Percentiles rank a stretch among this genome's conserved stretches.
These are phyloP conservation scores for Fusarium sp. DNA, from an alignment of 2,329 filamentous ascomycete genomes.

Conservation along the genomic window DNA sequence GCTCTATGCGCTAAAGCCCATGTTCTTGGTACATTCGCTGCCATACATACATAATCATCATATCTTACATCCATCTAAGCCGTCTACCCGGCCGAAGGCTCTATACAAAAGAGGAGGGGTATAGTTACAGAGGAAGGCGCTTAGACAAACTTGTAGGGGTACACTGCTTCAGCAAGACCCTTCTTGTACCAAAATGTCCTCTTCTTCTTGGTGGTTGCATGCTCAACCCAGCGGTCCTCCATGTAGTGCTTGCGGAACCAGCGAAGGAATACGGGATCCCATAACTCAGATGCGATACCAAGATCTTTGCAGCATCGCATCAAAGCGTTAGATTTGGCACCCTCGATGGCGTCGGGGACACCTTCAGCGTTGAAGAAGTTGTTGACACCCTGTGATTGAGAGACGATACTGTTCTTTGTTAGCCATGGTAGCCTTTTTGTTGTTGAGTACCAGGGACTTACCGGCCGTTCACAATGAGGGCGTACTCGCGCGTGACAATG, in stretches of 20 bases:
- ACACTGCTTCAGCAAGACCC: conserved; percentile 76
- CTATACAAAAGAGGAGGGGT: conserved; percentile 13
- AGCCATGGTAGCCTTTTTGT: neutral
- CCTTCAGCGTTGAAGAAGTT: conserved; percentile 91
- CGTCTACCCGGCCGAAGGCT: neutral
- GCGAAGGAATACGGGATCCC: conserved; percentile 93
- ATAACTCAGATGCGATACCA: conserved; percentile 93
- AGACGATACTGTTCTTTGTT: conserved; percentile 76
- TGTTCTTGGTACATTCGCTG: conserved; percentile 15
- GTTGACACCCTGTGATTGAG: conserved; percentile 93
- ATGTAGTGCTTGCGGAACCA: conserved; percentile 81
- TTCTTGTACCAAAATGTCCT: conserved; percentile 89
- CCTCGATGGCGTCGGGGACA: conserved; percentile 94
- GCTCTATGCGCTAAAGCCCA: conserved; percentile 27
- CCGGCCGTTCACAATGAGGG: conserved; percentile 88
- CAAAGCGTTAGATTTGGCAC: conserved; percentile 96
- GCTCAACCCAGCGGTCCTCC: conserved; percentile 90
- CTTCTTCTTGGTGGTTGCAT: conserved; percentile 87
- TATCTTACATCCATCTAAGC: conserved; percentile 34
- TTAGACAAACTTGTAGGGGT: conserved; percentile 65
- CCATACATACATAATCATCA: conserved; percentile 12
- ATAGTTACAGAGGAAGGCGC: conserved; percentile 1
- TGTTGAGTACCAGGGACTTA: conserved; percentile 58
- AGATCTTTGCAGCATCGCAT: conserved; percentile 99
- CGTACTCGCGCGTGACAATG: conserved; percentile 90